A percentile compares a stretch with the other conserved stretches of the same genome.
phyloP scores from a whole-genome alignment of 768 basidiomycete species.

The Cystobasidium ongulense region DNA sequence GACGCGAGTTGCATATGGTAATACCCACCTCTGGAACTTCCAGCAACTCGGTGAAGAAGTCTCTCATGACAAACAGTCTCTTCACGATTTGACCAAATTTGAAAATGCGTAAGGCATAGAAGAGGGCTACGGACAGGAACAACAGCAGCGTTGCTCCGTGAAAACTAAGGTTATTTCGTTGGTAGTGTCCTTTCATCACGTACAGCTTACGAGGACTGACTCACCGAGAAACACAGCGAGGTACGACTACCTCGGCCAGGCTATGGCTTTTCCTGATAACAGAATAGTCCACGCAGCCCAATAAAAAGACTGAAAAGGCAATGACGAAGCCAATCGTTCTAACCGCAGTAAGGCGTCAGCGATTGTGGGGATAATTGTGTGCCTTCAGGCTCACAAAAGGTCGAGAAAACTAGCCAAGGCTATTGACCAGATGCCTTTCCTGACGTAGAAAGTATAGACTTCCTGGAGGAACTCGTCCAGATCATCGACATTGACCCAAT shows the following conservation, averaged over 20 bases:
- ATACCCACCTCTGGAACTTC: slow-evolving; percentile 79
- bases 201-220: slow-evolving; percentile 37
- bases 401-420: slow-evolving; percentile 84
- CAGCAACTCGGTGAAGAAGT: slow-evolving; percentile 88
- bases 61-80: slow-evolving; percentile 85
- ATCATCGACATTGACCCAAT: slow-evolving; percentile 98
- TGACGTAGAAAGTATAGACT: slow-evolving; percentile 84
- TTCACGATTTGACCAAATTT: slow-evolving; percentile 65
- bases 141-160: slow-evolving; percentile 57
- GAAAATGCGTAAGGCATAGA: slow-evolving; percentile 80
- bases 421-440: slow-evolving; percentile 93
- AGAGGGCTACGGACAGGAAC: slow-evolving; percentile 72
- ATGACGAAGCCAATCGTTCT: slow-evolving; percentile 98
- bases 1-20: not conserved
- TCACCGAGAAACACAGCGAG: slow-evolving; percentile 73
- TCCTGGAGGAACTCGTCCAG: slow-evolving; percentile 91
- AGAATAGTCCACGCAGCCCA: slow-evolving; percentile 90
- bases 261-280: slow-evolving; percentile 61
- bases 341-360: slow-evolving; percentile 18
- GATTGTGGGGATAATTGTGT: not conserved
- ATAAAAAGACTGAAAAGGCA: slow-evolving; percentile 89
- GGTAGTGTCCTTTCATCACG: not conserved
- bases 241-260: slow-evolving; percentile 72
- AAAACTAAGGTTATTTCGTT: slow-evolving; percentile 15
- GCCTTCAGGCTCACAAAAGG: slow-evolving; percentile 62